Conservation (phyloP, 2,329 filamentous ascomycete genomes). For the Elsinoe batatas region DNA sequence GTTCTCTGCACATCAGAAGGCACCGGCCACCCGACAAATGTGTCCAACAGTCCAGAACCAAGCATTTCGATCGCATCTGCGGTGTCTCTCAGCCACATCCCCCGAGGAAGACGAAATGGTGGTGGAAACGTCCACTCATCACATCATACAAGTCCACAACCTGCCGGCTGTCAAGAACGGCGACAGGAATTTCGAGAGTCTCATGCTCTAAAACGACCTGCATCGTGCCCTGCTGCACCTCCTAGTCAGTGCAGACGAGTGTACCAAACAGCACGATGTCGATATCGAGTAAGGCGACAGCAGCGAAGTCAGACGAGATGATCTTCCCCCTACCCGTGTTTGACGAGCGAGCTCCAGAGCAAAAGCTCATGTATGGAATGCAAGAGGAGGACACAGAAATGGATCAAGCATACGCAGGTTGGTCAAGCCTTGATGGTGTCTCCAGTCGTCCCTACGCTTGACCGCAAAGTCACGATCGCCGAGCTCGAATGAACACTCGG, state of each 20-base stretch:
- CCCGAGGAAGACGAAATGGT: slow-evolving; percentile 12
- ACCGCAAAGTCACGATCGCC: no score
- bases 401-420: no score
- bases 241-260: slow-evolving; percentile 32
- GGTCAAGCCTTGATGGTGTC: no score
- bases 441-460: no score
- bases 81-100: background rate
- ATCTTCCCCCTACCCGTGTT: slow-evolving; percentile 28
- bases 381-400: no score
- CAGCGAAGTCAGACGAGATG: slow-evolving; percentile 20
- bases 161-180: background rate
- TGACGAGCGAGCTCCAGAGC: no score
- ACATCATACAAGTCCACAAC: slow-evolving; percentile 25
- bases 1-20: no score
- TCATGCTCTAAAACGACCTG: background rate
- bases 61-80: background rate
- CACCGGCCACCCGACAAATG: no score
- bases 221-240: slow-evolving; percentile 17
- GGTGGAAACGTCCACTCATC: slow-evolving; percentile 29
- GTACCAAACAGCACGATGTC: slow-evolving; percentile 39
- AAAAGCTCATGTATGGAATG: no score
- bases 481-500: no score
- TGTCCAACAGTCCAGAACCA: background rate
- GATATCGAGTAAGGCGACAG: no score
- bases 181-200: background rate